Evolutionary conservation across 176 grass and related monocot species (phyloP).

Genomic region (Cenchrus fungigraminus): DNA sequence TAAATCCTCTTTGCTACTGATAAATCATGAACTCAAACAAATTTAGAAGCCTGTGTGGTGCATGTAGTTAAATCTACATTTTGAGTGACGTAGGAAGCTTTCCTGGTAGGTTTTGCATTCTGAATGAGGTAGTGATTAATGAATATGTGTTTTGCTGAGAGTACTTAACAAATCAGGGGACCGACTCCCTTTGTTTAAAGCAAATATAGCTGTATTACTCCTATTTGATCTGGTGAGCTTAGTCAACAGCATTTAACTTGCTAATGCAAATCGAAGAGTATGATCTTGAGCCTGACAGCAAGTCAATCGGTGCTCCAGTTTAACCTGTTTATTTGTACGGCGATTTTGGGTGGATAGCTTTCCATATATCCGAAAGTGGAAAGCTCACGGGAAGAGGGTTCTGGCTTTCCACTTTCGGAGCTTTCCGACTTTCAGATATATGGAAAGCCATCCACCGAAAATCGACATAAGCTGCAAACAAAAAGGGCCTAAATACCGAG

Average conservation of each 20-base stretch:
- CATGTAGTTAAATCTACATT: constrained; percentile 27
- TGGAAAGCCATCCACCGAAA: too few relatives aligned
- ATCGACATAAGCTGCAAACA: too few relatives aligned
- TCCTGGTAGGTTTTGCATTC: constrained; percentile 3
- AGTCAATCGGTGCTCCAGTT: background rate
- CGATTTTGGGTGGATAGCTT: too few relatives aligned
- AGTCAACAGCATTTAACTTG: background rate
- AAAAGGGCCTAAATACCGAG: background rate
- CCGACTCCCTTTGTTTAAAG: background rate
- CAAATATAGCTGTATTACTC: background rate
- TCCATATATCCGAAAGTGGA: too few relatives aligned
- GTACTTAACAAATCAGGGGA: background rate
- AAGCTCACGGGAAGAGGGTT: too few relatives aligned
- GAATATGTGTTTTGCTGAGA: background rate
- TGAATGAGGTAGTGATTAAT: background rate
- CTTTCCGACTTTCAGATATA: too few relatives aligned
- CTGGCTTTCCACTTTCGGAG: too few relatives aligned
- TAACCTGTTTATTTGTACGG: too few relatives aligned
- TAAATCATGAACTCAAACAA: constrained; percentile 13
- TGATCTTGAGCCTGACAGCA: background rate
- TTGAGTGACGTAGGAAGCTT: constrained; percentile 24
- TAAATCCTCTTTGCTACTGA: constrained; percentile 14
- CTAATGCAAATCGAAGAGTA: constrained; percentile 1
- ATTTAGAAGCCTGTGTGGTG: constrained; percentile 5
- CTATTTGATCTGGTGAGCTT: background rate